These are phyloP conservation scores for Russula brevipes DNA, from an alignment of 768 basidiomycete species.

Conservation along the genomic window DNA sequence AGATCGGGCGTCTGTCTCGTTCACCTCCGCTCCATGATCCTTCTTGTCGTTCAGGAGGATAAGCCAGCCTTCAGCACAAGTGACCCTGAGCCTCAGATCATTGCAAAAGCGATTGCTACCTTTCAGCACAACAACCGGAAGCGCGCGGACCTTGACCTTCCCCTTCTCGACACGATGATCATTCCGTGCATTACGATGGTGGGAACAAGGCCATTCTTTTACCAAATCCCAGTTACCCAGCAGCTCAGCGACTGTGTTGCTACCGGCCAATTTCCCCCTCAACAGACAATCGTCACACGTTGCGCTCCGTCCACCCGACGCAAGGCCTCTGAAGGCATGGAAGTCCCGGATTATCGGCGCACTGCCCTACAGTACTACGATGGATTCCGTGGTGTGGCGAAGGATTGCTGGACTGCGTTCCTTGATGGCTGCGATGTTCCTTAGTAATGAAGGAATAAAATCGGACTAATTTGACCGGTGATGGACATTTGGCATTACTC, in stretches of 20 bases:
- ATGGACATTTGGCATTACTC: too few relatives aligned
- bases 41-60: too few relatives aligned
- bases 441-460: neutral
- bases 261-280: neutral
- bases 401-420: neutral
- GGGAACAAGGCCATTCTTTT: neutral
- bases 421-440: neutral
- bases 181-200: conserved; percentile 1
- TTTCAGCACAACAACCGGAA: neutral
- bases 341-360: conserved; percentile 1
- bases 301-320: neutral
- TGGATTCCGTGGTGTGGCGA: conserved; percentile 1
- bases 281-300: neutral
- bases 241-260: neutral
- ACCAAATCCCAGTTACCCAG: neutral
- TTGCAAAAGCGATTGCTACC: too few relatives aligned
- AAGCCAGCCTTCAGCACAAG: too few relatives aligned
- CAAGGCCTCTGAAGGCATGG: neutral
- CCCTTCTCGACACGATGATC: neutral
- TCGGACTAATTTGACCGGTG: too few relatives aligned
- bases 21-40: too few relatives aligned
- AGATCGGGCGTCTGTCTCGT: too few relatives aligned
- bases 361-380: neutral
- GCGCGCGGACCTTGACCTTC: neutral
- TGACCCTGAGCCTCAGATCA: too few relatives aligned